phyloP scores from a whole-genome alignment of 371 early-diverging fungal genomes.

The Rozella allomycis region DNA sequence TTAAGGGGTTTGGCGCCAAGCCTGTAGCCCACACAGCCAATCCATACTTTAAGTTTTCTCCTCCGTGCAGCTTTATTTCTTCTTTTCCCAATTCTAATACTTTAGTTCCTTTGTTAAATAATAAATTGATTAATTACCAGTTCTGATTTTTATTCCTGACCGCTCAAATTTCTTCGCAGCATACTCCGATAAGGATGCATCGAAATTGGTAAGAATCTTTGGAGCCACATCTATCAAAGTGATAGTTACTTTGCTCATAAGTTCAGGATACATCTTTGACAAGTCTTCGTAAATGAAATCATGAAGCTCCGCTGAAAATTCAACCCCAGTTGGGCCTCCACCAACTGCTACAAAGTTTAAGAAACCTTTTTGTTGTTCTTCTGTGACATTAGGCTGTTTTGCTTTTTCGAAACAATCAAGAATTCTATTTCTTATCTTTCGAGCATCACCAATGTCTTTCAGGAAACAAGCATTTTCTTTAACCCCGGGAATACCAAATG shows the following conservation, averaged over 20 bases:
- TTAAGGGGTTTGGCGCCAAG: slow-evolving; percentile 41
- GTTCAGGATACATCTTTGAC: slow-evolving; percentile 31
- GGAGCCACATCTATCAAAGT: slow-evolving; percentile 46
- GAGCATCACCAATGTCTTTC: slow-evolving; percentile 11
- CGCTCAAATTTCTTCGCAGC: slow-evolving; percentile 46
- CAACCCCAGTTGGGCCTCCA: slow-evolving; percentile 34
- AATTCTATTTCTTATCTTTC: slow-evolving; percentile 7
- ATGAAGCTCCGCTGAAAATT: slow-evolving; percentile 51
- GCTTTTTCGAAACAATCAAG: slow-evolving; percentile 12
- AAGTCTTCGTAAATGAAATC: slow-evolving; percentile 66
- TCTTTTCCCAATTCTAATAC: slow-evolving; percentile 33
- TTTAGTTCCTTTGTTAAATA: too few species aligned
- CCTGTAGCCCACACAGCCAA: slow-evolving; percentile 72
- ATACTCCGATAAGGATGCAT: slow-evolving; percentile 37
- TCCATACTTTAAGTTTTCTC: slow-evolving; percentile 34
- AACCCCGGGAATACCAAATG: slow-evolving; percentile 59
- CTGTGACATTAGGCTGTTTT: slow-evolving; percentile 9
- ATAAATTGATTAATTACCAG: too few species aligned
- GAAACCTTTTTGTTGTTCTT: slow-evolving; percentile 13
- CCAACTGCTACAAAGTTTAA: slow-evolving; percentile 33
- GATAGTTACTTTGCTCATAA: slow-evolving; percentile 36
- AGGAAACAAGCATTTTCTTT: slow-evolving; percentile 17
- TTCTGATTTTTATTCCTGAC: slow-evolving; percentile 43
- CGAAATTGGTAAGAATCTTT: slow-evolving; percentile 61
- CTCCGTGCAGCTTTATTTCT: slow-evolving; percentile 16